Conservation (phyloP, 1,284 basidiomycete species). For the Rhodofomes roseus region DNA sequence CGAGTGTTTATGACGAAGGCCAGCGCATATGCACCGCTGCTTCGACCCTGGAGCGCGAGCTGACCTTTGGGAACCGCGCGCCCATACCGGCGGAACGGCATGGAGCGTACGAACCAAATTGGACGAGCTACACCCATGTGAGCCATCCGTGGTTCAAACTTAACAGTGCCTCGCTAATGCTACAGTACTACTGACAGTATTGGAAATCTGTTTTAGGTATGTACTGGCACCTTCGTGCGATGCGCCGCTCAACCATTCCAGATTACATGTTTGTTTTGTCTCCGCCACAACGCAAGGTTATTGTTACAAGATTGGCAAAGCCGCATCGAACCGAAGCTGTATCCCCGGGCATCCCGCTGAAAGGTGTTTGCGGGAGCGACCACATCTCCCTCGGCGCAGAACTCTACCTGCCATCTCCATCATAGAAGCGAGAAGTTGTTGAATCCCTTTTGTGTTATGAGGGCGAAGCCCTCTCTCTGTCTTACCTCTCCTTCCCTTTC, state of each 20-base stretch:
- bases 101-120: conserved; percentile 71
- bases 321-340: conserved; percentile 66
- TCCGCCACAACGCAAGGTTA: conserved; percentile 34
- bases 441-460: too few relatives aligned
- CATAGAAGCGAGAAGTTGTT: conserved; percentile 3
- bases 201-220: conserved; percentile 81
- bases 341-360: conserved; percentile 74
- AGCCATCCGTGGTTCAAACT: conserved; percentile 3
- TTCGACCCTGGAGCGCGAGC: conserved; percentile 21
- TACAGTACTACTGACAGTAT: conserved; percentile 39
- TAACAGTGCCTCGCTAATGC: background rate
- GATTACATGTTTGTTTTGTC: conserved; percentile 85
- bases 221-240: conserved; percentile 6
- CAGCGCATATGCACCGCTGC: conserved; percentile 14
- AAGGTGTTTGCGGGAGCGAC: conserved; percentile 81
- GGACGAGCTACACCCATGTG: conserved; percentile 68
- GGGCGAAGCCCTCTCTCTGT: too few relatives aligned
- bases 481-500: too few relatives aligned
- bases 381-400: conserved; percentile 77
- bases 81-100: conserved; percentile 35
- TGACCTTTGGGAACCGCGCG: conserved; percentile 49
- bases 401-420: conserved; percentile 30
- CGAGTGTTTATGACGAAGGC: conserved; percentile 61
- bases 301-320: conserved; percentile 59
- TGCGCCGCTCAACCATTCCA: conserved; percentile 23